Evolutionary conservation across 2,329 filamentous ascomycete genomes (phyloP).

Genomic region (Camptophora hylomeconis): DNA sequence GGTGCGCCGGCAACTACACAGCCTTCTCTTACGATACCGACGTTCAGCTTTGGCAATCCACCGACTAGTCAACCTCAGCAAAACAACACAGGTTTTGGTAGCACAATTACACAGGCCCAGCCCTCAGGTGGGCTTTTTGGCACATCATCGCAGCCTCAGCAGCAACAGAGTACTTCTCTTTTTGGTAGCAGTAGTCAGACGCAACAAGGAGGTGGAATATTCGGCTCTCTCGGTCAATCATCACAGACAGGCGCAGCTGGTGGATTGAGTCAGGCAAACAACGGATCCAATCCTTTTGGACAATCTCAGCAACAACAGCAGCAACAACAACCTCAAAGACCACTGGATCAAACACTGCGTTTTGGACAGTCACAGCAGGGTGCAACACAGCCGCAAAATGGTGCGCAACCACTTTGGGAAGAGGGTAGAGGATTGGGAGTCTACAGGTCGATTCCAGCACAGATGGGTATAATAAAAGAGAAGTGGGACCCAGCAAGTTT

Average conservation of each 20-base stretch:
- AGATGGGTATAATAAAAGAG: conserved; percentile 45
- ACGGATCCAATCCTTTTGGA: conserved; percentile 25
- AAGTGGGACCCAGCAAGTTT: conserved; percentile 47
- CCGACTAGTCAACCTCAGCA: conserved; percentile 2
- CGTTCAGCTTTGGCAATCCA: conserved; percentile 2
- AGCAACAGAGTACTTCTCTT: conserved; percentile 16
- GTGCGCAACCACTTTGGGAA: conserved; percentile 9
- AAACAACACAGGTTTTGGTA: conserved; percentile 2
- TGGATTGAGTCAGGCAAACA: conserved; percentile 9
- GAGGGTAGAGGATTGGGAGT: conserved; percentile 24
- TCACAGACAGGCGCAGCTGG: conserved; percentile 16
- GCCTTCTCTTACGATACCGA: too few species aligned
- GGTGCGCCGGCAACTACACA: too few species aligned
- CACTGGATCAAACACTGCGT: conserved; percentile 28
- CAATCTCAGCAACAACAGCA: conserved; percentile 21
- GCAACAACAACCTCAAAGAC: conserved; percentile 25
- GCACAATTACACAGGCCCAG: conserved; percentile 20
- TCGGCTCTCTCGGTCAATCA: conserved; percentile 14
- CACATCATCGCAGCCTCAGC: conserved; percentile 18
- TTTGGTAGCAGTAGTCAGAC: conserved; percentile 18
- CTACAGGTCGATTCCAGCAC: conserved; percentile 48
- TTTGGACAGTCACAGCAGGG: conserved; percentile 31
- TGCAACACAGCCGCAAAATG: conserved; percentile 30
- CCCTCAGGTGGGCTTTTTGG: conserved; percentile 26
- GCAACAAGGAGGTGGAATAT: conserved; percentile 21